Base-by-base conservation (phyloP, 1,284 basidiomycete genomes). In the Austroboletus niveus region DNA sequence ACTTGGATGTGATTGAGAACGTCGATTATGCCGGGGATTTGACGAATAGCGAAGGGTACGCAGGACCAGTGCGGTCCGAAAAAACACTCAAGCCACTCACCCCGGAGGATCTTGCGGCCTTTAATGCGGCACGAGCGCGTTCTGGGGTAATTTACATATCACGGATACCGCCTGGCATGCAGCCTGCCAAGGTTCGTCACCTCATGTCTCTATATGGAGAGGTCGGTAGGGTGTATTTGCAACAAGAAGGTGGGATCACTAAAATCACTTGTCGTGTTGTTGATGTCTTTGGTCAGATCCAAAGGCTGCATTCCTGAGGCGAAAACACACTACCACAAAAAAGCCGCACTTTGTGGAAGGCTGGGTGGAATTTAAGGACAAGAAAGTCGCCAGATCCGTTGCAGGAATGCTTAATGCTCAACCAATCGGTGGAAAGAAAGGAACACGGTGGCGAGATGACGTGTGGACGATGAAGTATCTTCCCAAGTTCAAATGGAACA, bases 401-500 rank as follows among this genome's bases (percentile, higher is more conserved):
- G 96, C 97, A 7, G 91, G 85, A 52, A 93, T 98, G 90, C 77
- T 99, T 57, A 99, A 99, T 65, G 97, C 96, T 1, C 87, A 95
- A 64, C 85, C 93, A 0, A 96, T 99, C 57, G 97, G 94, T 8
- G 93, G 94, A 3, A 95, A 94, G 75, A 95, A 95, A 69, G 90
- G 92, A 5, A 80, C 83, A 8, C 79, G 92, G 53, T 98, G 93
- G 92, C 79, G 92, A 64, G 94, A 99, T 65, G 95, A 99, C 59
- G 85, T 99, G 8, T 99, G 97, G 97, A 98, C 97, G 42, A 97
- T 99, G 94, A 96, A 96, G 69, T 99, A 99, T 68, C 77, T 99
- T 47, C 94, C 94, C 8, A 91, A 87, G 58, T 99, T 98, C 79
- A 98, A 97, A 69, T 99, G 97, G 97, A 88, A 89, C 69, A 98